Percentiles rank a stretch among this genome's conserved stretches.
Evolutionary conservation across 176 grass and related monocot genomes (phyloP).

Genomic region (Puya raimondii): DNA sequence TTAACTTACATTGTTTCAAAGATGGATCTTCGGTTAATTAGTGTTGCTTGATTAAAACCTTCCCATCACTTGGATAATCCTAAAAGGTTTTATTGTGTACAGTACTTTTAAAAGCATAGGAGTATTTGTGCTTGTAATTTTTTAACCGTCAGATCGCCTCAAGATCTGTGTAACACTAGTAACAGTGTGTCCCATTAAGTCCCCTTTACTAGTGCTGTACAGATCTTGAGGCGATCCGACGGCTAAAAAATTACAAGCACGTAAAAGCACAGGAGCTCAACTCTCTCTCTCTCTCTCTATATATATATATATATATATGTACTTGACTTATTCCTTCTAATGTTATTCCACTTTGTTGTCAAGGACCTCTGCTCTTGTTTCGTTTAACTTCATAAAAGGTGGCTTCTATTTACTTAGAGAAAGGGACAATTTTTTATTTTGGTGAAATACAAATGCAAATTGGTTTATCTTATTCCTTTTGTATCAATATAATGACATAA

Average conservation of each 20-base stretch:
- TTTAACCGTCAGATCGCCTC: no score
- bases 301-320: not conserved
- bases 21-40: not conserved
- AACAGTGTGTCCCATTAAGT: no score
- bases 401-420: not conserved
- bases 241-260: no score
- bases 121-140: no score
- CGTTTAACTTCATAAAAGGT: not conserved
- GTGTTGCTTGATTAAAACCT: not conserved
- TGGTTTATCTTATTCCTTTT: slow-evolving; percentile 6
- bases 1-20: not conserved
- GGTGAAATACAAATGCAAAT: not conserved
- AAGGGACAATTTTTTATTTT: not conserved
- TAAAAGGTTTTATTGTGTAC: not conserved
- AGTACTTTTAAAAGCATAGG: no score
- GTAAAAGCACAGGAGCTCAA: no score
- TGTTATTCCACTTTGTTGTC: not conserved
- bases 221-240: no score
- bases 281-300: no score
- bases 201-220: no score
- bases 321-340: not conserved
- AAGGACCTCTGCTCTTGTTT: not conserved
- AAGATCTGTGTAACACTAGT: no score
- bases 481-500: no score
- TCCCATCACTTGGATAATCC: not conserved